These are phyloP conservation scores for Toxicodendron radicans DNA, from an alignment of 345 rosid genomes.

Conservation along the genomic window DNA sequence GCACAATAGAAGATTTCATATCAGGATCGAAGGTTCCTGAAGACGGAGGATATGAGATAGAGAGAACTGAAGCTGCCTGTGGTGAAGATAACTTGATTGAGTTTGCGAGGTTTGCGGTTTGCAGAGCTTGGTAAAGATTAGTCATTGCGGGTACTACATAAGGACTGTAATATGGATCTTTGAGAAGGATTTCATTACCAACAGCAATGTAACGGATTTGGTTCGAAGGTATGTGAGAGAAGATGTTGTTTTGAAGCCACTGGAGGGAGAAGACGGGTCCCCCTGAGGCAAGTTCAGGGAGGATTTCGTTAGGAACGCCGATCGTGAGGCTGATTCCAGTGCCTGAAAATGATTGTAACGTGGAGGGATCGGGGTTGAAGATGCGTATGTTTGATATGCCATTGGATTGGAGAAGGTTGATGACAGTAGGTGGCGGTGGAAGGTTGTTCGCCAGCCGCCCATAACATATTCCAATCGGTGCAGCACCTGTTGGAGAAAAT, in stretches of 20 bases:
- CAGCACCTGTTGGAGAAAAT: conserved; percentile 24
- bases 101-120: conserved; percentile 19
- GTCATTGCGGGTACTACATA: conserved; percentile 32
- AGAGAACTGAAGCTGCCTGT: conserved; percentile 36
- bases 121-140: conserved; percentile 34
- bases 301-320: conserved; percentile 41
- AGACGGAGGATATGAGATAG: conserved; percentile 40
- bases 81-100: conserved; percentile 49
- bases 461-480: conserved; percentile 40
- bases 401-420: conserved; percentile 30
- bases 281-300: conserved; percentile 33
- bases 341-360: conserved; percentile 33
- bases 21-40: conserved; percentile 33
- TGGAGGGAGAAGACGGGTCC: conserved; percentile 14
- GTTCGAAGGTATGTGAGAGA: conserved; percentile 25
- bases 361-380: conserved; percentile 32
- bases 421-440: conserved; percentile 22
- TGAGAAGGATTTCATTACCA: conserved; percentile 45
- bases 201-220: conserved; percentile 56
- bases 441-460: conserved; percentile 41
- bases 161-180: conserved; percentile 32
- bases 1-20: conserved; percentile 16
- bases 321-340: conserved; percentile 35
- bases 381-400: conserved; percentile 33
- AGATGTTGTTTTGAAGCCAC: conserved; percentile 38